These are phyloP conservation scores for Pythium phragmiticola DNA, from an alignment of 352 stramenopile genomes.

Conservation along the genomic window DNA sequence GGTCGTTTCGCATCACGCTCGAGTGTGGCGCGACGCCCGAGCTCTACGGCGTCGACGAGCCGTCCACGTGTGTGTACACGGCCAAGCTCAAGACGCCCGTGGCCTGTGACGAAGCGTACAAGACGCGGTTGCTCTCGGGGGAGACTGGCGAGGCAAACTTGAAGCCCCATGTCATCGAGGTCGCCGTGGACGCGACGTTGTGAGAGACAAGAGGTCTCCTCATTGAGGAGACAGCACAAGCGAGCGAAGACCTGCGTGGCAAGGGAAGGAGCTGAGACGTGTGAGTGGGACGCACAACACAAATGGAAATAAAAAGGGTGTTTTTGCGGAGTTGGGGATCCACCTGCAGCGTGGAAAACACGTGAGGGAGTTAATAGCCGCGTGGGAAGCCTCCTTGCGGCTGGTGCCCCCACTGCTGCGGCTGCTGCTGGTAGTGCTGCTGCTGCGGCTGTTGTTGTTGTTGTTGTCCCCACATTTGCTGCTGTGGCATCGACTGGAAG, in stretches of 20 bases:
- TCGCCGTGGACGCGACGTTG: conserved; percentile 54
- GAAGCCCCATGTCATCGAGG: conserved; percentile 58
- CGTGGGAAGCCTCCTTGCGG: conserved; percentile 27
- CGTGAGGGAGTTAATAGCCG: conserved; percentile 16
- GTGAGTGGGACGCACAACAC: not conserved
- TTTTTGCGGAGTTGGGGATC: no score
- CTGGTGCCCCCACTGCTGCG: conserved; percentile 39
- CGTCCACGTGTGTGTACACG: conserved; percentile 83
- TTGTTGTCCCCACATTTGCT: conserved; percentile 23
- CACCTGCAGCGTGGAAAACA: no score
- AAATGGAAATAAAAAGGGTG: no score
- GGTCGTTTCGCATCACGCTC: conserved; percentile 74
- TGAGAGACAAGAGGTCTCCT: conserved; percentile 8
- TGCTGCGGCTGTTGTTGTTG: no score
- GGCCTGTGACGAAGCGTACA: conserved; percentile 47
- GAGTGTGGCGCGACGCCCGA: conserved; percentile 64
- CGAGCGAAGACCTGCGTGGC: not conserved
- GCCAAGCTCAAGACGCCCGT: conserved; percentile 78
- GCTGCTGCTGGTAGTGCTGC: conserved; percentile 1
- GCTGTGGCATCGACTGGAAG: conserved; percentile 19
- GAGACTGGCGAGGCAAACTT: conserved; percentile 13
- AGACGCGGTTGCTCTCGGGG: conserved; percentile 11
- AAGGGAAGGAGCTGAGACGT: conserved; percentile 14
- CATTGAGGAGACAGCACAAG: not conserved
- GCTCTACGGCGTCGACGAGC: conserved; percentile 78